Percentiles rank a stretch among this genome's conserved stretches.
phyloP scores from a whole-genome alignment of 2,329 filamentous ascomycete species.

The Venturia carpophila region DNA sequence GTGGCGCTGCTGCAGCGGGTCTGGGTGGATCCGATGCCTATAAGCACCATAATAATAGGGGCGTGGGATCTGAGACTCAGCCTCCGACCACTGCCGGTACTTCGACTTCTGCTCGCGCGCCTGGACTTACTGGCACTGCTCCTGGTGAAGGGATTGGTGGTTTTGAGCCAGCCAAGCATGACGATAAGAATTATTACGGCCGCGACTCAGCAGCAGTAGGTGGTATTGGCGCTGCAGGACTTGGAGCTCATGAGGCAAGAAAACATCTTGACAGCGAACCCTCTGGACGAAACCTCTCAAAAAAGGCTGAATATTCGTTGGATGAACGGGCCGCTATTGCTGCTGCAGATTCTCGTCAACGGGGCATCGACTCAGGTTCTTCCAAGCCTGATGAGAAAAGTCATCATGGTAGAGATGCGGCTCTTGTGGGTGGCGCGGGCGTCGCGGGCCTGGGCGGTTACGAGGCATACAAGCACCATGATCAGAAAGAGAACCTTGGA shows the following conservation, averaged over 20 bases:
- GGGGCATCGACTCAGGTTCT: neutral
- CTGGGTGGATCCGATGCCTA: neutral
- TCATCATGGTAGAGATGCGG: neutral
- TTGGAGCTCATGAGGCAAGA: neutral
- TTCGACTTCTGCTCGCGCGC: neutral
- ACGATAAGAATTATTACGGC: conserved; percentile 11
- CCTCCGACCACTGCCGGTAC: neutral
- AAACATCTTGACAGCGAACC: no score
- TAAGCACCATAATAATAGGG: neutral
- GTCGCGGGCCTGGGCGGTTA: conserved; percentile 21
- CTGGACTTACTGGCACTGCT: neutral
- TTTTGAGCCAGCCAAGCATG: neutral
- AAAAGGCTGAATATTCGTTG: neutral
- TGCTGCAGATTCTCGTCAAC: neutral
- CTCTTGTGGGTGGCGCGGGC: conserved; percentile 4
- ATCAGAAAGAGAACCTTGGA: conserved; percentile 1
- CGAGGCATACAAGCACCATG: conserved; percentile 22
- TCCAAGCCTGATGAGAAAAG: neutral
- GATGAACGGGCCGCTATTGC: neutral
- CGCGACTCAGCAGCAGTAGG: conserved; percentile 10
- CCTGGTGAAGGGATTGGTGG: neutral
- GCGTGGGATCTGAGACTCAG: neutral
- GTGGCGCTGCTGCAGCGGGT: conserved; percentile 4
- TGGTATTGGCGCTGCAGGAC: conserved; percentile 5
- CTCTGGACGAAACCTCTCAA: neutral